These are phyloP conservation scores for Camelina neglecta DNA, from an alignment of 345 rosid genomes.

Conservation along the genomic window DNA sequence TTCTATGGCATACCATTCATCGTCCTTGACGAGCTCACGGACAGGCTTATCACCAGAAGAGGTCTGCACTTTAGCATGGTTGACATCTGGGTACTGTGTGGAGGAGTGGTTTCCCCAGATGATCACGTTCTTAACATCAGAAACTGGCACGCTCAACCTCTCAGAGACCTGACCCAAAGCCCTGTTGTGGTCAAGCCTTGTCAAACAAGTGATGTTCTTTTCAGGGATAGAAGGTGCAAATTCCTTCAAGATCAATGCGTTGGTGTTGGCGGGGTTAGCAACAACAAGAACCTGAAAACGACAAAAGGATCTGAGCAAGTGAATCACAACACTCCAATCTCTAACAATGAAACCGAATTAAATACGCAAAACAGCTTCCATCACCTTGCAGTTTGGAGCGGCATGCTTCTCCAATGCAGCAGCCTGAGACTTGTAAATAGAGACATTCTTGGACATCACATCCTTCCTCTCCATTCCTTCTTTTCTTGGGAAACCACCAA, in stretches of 20 bases:
- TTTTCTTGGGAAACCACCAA: constrained; percentile 98
- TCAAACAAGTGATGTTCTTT: constrained; percentile 91
- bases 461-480: constrained; percentile 99
- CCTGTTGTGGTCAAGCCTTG: constrained; percentile 98
- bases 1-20: constrained; percentile 51
- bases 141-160: constrained; percentile 82
- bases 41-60: constrained; percentile 76
- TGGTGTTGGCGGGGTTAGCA: constrained; percentile 99
- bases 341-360: not conserved
- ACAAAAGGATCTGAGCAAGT: constrained; percentile 1
- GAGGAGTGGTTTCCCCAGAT: constrained; percentile 99
- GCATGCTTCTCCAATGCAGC: constrained; percentile 92
- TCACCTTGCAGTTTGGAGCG: constrained; percentile 97
- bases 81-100: constrained; percentile 96
- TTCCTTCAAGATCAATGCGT: constrained; percentile 96
- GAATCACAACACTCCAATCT: not conserved
- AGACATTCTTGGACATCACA: constrained; percentile 96
- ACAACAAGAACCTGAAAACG: constrained; percentile 87
- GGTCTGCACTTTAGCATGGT: constrained; percentile 87
- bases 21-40: constrained; percentile 84
- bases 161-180: constrained; percentile 97
- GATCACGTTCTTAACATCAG: constrained; percentile 89
- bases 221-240: constrained; percentile 96
- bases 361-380: not conserved
- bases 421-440: constrained; percentile 97